Base-by-base conservation (phyloP, 1,139 yeast genomes). In the Waltiozyma solani region DNA sequence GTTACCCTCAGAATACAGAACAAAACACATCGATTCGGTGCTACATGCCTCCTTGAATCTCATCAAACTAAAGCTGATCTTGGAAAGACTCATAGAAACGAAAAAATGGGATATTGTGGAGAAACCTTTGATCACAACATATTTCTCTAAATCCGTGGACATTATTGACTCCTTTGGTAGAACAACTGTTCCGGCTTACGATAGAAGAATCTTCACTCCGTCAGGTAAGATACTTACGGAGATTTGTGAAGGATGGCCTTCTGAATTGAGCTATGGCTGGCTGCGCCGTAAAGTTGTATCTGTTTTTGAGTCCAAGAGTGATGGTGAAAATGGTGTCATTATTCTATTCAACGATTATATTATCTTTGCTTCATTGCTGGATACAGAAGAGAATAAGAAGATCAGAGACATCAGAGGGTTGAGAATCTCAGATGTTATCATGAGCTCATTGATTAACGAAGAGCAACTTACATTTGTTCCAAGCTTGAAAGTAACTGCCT, bases 371-470 rank as follows among this genome's bases (percentile, higher is more conserved):
- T 71, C 69, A 67, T 60, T 20, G 76, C 44, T 3, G 37, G 32
- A 3, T 37, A 36, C 15, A 35, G 45, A 19, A 51, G 50, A 34
- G 52, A 49, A 39, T 41, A 42, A 4, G 47, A 44, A 47, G 46
- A 54, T 24, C 17, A 10, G 8, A n/a, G 63, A 62, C 17, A 50
- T 69, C 5, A 74, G 73, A 44, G 65, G 64, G 35, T 79, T 93
- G 2, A 70, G 81, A 2, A 67, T 83, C 13, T 71, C 95, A 1
- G 96, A 87, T 58, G 69, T 85, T 38, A 62, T 89, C 44, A 85
- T 87, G 93, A 94, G 89, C 54, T 85, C 96, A 0, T 66, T 89
- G 55, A 75, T 85, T 32, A 89, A 89, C 56, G 94, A 85, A 51
- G 82, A 80, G 34, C 94, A 95, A 0, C 65, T 89, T 34, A 74